These are phyloP conservation scores for Myochromella boudieri DNA, from an alignment of 768 basidiomycete species.

Conservation along the genomic window DNA sequence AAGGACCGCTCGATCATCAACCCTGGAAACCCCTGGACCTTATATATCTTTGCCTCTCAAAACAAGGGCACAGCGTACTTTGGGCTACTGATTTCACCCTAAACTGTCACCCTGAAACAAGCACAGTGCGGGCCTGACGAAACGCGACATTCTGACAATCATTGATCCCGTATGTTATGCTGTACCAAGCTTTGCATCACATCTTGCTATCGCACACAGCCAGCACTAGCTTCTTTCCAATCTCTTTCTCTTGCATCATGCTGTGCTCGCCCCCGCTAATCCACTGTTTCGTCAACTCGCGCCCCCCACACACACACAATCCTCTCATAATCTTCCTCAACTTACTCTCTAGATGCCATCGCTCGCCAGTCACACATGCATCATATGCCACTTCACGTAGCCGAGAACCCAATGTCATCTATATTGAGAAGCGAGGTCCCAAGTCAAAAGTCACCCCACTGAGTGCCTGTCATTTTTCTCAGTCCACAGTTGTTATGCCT, in stretches of 20 bases:
- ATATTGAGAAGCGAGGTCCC: slow-evolving; percentile 1
- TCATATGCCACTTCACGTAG: slow-evolving; percentile 1
- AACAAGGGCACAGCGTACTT: slow-evolving; percentile 2
- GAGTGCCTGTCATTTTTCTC: neutral
- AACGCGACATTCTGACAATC: slow-evolving; percentile 4
- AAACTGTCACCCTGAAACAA: slow-evolving; percentile 18
- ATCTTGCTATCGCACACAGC: neutral
- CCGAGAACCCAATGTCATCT: neutral
- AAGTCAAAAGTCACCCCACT: neutral
- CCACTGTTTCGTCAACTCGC: neutral
- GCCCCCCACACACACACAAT: neutral
- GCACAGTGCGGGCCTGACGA: neutral
- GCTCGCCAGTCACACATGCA: neutral
- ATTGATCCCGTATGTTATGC: slow-evolving; percentile 3
- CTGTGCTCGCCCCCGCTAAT: neutral
- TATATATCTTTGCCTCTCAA: slow-evolving; percentile 5
- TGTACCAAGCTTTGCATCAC: neutral
- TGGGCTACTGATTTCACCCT: neutral
- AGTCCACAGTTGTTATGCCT: neutral
- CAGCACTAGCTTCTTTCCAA: neutral
- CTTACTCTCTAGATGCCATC: neutral
- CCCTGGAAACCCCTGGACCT: slow-evolving; percentile 6
- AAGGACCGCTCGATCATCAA: slow-evolving; percentile 14
- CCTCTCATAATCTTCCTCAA: neutral
- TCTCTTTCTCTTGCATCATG: neutral